Percentiles rank a stretch among this genome's conserved stretches.
These are phyloP conservation scores for Cordyceps fumosorosea DNA, from an alignment of 2,329 filamentous ascomycete species.

Conservation along the genomic window DNA sequence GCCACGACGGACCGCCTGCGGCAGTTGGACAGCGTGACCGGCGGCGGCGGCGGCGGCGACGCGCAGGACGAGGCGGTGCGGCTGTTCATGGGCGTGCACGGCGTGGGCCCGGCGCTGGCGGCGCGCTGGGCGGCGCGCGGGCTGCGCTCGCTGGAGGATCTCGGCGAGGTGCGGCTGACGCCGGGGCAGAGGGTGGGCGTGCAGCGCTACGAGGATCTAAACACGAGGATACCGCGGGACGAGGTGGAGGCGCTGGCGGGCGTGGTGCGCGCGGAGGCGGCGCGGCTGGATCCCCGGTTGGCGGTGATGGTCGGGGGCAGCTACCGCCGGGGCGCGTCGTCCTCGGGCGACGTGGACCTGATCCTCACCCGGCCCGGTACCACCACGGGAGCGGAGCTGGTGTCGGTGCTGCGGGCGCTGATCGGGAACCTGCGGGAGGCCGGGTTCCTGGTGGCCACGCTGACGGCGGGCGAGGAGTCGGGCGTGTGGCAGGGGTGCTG, in stretches of 20 bases:
- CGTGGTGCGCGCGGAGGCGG: slow-evolving; percentile 54
- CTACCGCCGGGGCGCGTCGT: slow-evolving; percentile 70
- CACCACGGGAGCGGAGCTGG: slow-evolving; percentile 46
- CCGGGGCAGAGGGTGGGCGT: slow-evolving; percentile 68
- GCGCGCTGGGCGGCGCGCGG: slow-evolving; percentile 72
- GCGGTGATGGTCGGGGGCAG: slow-evolving; percentile 74
- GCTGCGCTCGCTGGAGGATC: slow-evolving; percentile 65
- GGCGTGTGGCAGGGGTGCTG: slow-evolving; percentile 84
- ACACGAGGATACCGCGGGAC: slow-evolving; percentile 65
- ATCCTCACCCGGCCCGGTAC: slow-evolving; percentile 68
- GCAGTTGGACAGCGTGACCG: slow-evolving; percentile 59
- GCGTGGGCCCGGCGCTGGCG: slow-evolving; percentile 64
- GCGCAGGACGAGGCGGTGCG: slow-evolving; percentile 55
- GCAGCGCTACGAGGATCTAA: slow-evolving; percentile 73
- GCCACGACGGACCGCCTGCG: slow-evolving; percentile 64
- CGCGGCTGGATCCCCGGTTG: slow-evolving; percentile 53
- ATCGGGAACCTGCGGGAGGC: slow-evolving; percentile 52
- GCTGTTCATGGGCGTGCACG: slow-evolving; percentile 72
- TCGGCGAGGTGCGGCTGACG: slow-evolving; percentile 54
- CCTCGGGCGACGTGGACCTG: slow-evolving; percentile 77
- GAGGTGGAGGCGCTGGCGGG: slow-evolving; percentile 67
- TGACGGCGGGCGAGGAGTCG: slow-evolving; percentile 58
- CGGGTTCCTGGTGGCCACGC: slow-evolving; percentile 62
- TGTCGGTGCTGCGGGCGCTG: slow-evolving; percentile 55
- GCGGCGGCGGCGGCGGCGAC: slow-evolving; percentile 41